Percentiles rank a stretch among this genome's conserved stretches.
Evolutionary conservation across 805 yeast genomes (phyloP).

Genomic region (Myxozyma geophila): DNA sequence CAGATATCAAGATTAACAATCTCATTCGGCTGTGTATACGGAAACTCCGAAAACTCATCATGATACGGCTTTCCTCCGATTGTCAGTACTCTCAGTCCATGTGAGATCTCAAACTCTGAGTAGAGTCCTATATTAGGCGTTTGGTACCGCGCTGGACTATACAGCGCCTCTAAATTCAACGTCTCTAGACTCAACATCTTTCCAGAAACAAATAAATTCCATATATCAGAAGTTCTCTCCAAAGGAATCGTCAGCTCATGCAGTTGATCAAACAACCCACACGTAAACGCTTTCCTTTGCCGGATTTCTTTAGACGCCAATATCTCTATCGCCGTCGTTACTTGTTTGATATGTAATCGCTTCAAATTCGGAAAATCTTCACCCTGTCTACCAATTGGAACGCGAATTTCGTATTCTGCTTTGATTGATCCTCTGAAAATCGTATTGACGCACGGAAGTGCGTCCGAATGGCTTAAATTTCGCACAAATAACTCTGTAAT

Average conservation of each 20-base stretch:
- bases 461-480: not conserved
- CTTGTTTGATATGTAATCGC: slow-evolving; percentile 4
- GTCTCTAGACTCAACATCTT: not conserved
- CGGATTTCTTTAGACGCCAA: not conserved
- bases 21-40: slow-evolving; percentile 3
- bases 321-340: not conserved
- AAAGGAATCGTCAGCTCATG: slow-evolving; percentile 1
- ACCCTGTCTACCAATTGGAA: not conserved
- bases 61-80: slow-evolving; percentile 5
- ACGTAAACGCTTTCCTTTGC: not conserved
- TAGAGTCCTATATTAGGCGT: not conserved
- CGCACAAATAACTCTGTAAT: not conserved
- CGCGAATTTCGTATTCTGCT: not conserved
- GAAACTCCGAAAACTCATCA: slow-evolving; percentile 1
- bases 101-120: not conserved
- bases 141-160: not conserved
- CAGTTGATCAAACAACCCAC: not conserved
- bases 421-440: not conserved
- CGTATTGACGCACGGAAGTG: not conserved
- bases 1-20: not conserved
- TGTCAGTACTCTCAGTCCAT: not conserved
- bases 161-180: slow-evolving; percentile 1
- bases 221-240: not conserved
- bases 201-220: not conserved
- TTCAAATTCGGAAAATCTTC: not conserved